phyloP scores from a whole-genome alignment of 345 rosid genomes.

The Eucalyptus marginata region DNA sequence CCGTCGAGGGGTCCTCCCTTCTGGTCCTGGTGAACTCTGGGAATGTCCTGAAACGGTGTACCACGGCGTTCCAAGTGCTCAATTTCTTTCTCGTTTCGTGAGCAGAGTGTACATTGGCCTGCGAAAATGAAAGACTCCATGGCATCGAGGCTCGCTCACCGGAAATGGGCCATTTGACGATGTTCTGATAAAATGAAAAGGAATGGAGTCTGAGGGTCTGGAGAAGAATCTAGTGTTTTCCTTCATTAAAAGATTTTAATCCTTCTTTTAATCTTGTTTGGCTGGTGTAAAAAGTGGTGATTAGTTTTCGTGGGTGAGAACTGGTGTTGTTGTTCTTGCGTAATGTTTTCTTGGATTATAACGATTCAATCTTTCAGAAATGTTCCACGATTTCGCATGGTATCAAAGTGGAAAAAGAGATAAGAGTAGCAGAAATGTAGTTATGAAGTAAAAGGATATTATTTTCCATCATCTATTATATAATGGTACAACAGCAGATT shows the following conservation, averaged over 20 bases:
- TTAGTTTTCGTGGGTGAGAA: neutral
- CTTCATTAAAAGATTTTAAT: neutral
- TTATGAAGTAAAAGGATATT: neutral
- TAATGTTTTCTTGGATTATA: neutral
- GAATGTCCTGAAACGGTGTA: neutral
- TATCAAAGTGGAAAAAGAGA: neutral
- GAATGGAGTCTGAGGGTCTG: neutral
- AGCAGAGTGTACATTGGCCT: neutral
- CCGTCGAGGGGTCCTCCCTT: neutral
- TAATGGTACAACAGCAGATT: neutral
- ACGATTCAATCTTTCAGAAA: neutral
- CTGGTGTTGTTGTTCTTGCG: neutral
- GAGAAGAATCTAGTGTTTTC: neutral
- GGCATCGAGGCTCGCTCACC: neutral
- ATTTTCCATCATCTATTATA: neutral
- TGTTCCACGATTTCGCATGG: neutral
- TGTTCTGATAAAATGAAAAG: neutral
- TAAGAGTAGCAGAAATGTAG: neutral
- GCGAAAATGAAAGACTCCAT: neutral
- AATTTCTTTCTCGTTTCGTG: neutral
- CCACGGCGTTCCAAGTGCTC: neutral
- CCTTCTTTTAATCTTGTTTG: neutral
- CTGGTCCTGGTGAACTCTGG: neutral
- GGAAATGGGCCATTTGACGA: neutral
- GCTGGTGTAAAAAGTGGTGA: neutral